Evolutionary conservation across 805 yeast species (phyloP).

Genomic region (Candida patagonica): DNA sequence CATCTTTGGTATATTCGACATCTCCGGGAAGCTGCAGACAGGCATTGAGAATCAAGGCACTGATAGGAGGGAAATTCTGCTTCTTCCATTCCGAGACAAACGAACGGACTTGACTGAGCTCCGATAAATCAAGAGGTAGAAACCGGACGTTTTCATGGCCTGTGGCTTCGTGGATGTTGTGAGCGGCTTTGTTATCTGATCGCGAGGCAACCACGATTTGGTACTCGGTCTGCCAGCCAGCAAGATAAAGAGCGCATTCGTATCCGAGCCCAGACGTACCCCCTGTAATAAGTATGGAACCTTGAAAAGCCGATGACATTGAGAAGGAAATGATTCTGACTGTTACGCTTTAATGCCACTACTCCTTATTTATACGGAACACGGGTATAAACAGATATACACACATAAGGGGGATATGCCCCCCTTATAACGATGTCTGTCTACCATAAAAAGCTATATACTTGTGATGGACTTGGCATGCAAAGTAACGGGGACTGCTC

Average conservation of each 20-base stretch:
- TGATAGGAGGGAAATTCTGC: slow-evolving; percentile 29
- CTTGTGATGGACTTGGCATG: too few relatives aligned
- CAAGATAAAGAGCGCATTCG: slow-evolving; percentile 10
- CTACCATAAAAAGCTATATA: too few relatives aligned
- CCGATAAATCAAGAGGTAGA: background rate
- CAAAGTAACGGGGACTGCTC: too few relatives aligned
- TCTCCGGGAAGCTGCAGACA: too few relatives aligned
- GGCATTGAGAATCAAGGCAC: slow-evolving; percentile 66
- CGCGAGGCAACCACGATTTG: background rate
- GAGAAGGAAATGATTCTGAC: too few relatives aligned
- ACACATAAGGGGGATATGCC: too few relatives aligned
- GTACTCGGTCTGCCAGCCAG: background rate
- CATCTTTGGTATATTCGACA: slow-evolving; percentile 64
- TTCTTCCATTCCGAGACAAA: background rate
- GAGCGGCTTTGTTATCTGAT: background rate
- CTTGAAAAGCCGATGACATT: too few relatives aligned
- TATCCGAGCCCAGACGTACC: slow-evolving; percentile 12
- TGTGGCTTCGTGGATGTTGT: too few relatives aligned
- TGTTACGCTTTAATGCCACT: too few relatives aligned
- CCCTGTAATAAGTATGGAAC: slow-evolving; percentile 12
- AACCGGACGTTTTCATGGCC: background rate
- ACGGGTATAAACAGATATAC: too few relatives aligned
- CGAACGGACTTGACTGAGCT: background rate
- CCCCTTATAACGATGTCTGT: too few relatives aligned
- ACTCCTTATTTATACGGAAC: too few relatives aligned